Conservation (phyloP, 2,329 filamentous ascomycete genomes). For the Waltergamsia citrina region DNA sequence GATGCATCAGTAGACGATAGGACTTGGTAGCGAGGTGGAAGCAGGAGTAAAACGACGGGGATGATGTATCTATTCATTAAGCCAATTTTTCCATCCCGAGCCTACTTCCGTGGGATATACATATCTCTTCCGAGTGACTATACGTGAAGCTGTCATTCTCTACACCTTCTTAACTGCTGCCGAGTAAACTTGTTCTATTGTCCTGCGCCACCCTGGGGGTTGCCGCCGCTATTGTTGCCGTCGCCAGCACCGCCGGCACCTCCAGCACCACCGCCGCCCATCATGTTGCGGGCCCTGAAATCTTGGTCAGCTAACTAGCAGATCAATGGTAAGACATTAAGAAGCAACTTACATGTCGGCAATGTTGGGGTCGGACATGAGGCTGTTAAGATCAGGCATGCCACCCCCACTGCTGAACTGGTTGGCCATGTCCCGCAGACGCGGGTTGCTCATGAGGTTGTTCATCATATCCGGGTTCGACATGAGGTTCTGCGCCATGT, state of each 20-base stretch:
- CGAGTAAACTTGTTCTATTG: too few relatives aligned
- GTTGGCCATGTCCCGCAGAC: slow-evolving; percentile 77
- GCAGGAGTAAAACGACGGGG: too few relatives aligned
- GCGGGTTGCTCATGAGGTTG: slow-evolving; percentile 91
- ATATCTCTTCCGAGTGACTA: too few relatives aligned
- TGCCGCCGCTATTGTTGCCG: slow-evolving; percentile 11
- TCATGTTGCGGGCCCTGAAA: slow-evolving; percentile 34
- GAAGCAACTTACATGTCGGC: slow-evolving; percentile 72
- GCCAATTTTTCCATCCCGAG: too few relatives aligned
- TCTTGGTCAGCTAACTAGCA: background rate
- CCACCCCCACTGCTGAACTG: slow-evolving; percentile 62
- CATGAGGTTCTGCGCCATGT: slow-evolving; percentile 97
- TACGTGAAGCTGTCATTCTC: too few relatives aligned
- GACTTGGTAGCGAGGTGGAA: too few relatives aligned
- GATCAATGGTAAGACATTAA: background rate
- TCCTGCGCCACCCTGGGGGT: too few relatives aligned
- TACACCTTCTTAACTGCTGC: too few relatives aligned
- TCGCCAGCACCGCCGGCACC: slow-evolving; percentile 12
- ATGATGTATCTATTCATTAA: too few relatives aligned
- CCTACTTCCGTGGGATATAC: too few relatives aligned
- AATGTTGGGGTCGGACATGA: slow-evolving; percentile 91
- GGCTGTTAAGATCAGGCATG: slow-evolving; percentile 74
- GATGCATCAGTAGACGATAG: too few relatives aligned
- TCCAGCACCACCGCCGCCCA: slow-evolving; percentile 26
- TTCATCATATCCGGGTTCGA: slow-evolving; percentile 87